These are phyloP conservation scores for Sherardia arvensis DNA, from an alignment of 257 asterid species.

Conservation along the genomic window DNA sequence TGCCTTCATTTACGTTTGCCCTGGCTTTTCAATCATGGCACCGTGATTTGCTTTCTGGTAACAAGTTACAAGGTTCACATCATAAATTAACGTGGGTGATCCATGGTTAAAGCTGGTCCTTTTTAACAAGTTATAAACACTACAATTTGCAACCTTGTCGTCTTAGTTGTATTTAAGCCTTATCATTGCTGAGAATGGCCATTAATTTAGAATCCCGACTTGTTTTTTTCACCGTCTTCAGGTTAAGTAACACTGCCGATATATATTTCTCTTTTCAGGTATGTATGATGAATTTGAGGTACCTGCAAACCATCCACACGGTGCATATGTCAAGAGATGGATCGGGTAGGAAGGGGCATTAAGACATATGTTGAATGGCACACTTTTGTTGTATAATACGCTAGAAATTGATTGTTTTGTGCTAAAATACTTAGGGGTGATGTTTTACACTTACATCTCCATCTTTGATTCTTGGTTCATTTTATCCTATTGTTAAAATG, in stretches of 20 bases:
- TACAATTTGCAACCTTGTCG: background rate
- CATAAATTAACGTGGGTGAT: background rate
- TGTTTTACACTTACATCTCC: background rate
- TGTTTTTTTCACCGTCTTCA: background rate
- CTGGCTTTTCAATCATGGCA: background rate
- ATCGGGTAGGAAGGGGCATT: background rate
- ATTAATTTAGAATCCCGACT: background rate
- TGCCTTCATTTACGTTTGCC: background rate
- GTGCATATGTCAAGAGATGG: background rate
- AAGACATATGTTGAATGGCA: background rate
- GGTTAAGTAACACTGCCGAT: background rate
- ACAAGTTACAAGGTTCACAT: background rate
- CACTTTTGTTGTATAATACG: background rate
- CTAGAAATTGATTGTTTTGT: background rate
- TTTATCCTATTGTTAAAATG: background rate
- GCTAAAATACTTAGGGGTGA: background rate
- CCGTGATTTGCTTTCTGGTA: background rate
- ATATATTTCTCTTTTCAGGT: constrained; percentile 16
- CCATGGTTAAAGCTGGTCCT: background rate
- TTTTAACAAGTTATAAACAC: too few species aligned
- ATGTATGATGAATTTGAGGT: constrained; percentile 1
- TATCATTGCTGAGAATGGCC: background rate
- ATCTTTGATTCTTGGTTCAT: background rate
- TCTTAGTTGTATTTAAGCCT: too few species aligned
- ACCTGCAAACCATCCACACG: background rate